A percentile compares a stretch with the other conserved stretches of the same genome.
Conservation (phyloP, 768 basidiomycete genomes). For the Phanerochaete carnosa region DNA sequence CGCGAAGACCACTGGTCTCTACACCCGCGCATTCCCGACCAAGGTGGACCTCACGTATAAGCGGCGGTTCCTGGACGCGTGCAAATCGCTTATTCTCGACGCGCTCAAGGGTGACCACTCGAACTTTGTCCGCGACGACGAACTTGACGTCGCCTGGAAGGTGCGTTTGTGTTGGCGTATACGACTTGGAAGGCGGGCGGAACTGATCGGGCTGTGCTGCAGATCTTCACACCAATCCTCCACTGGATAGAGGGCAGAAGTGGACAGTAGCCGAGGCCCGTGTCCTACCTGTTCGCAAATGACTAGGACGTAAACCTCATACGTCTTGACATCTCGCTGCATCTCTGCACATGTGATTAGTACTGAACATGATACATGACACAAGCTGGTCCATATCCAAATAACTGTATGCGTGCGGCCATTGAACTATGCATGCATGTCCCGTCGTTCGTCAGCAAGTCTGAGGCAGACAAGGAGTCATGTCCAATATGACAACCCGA, state of each 20-base stretch:
- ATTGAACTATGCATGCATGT: too few species aligned
- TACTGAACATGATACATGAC: too few species aligned
- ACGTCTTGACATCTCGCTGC: too few species aligned
- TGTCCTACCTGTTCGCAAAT: constrained; percentile 86
- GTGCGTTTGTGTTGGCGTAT: too few species aligned
- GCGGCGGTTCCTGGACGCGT: constrained; percentile 87
- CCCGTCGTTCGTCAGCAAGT: too few species aligned
- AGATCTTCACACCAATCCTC: constrained; percentile 93
- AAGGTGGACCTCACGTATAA: constrained; percentile 99
- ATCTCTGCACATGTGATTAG: too few species aligned
- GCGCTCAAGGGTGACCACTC: constrained; percentile 98
- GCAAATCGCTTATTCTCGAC: constrained; percentile 93
- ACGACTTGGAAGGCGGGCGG: too few species aligned
- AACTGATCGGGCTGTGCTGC: constrained; percentile 1
- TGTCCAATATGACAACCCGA: too few species aligned
- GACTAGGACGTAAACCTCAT: too few species aligned
- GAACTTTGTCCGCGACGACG: constrained; percentile 98
- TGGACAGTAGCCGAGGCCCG: constrained; percentile 65
- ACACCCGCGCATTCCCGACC: constrained; percentile 86
- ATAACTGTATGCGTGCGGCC: too few species aligned
- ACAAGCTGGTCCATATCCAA: too few species aligned
- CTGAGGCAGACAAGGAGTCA: too few species aligned
- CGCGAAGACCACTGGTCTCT: constrained; percentile 90
- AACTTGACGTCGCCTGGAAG: constrained; percentile 98
- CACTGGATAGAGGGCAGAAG: constrained; percentile 91